A percentile compares a stretch with the other conserved stretches of the same genome.
Conservation (phyloP, 176 grass and related monocot genomes). For the Aegilops speltoides region DNA sequence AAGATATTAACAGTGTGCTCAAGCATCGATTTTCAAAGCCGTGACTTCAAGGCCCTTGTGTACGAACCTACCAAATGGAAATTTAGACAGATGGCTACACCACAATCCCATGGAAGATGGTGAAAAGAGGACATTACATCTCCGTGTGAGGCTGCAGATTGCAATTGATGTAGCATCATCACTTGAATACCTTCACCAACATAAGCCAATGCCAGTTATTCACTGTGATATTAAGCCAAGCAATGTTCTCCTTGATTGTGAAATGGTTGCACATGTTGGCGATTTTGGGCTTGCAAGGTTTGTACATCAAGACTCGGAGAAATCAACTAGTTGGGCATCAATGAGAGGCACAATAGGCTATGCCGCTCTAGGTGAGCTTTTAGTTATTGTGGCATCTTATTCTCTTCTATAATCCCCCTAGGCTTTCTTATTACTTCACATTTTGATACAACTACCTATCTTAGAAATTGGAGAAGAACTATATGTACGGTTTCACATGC, state of each 20-base stretch:
- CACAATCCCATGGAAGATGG: too few species aligned
- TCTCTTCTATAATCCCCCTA: too few species aligned
- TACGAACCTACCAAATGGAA: slow-evolving; percentile 6
- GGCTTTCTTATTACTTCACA: too few species aligned
- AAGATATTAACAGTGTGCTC: slow-evolving; percentile 10
- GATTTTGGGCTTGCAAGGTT: slow-evolving; percentile 17
- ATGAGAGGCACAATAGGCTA: slow-evolving; percentile 6
- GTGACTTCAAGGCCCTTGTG: neutral
- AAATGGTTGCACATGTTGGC: neutral
- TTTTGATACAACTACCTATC: too few species aligned
- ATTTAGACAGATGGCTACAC: slow-evolving; percentile 1
- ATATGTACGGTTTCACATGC: too few species aligned
- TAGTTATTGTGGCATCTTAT: too few species aligned
- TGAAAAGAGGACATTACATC: neutral
- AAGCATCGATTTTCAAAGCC: neutral
- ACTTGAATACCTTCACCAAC: slow-evolving; percentile 5
- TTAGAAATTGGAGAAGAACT: too few species aligned
- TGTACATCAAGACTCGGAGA: slow-evolving; percentile 1
- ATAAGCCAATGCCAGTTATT: slow-evolving; percentile 3
- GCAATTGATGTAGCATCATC: slow-evolving; percentile 10
- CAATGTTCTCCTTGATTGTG: slow-evolving; percentile 3
- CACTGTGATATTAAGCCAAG: slow-evolving; percentile 10
- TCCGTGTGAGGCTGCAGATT: neutral
- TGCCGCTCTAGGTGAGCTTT: neutral
- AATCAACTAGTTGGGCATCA: slow-evolving; percentile 1